These are phyloP conservation scores for Talaromyces nanjingensis DNA, from an alignment of 495 filamentous ascomycete species.

Conservation along the genomic window DNA sequence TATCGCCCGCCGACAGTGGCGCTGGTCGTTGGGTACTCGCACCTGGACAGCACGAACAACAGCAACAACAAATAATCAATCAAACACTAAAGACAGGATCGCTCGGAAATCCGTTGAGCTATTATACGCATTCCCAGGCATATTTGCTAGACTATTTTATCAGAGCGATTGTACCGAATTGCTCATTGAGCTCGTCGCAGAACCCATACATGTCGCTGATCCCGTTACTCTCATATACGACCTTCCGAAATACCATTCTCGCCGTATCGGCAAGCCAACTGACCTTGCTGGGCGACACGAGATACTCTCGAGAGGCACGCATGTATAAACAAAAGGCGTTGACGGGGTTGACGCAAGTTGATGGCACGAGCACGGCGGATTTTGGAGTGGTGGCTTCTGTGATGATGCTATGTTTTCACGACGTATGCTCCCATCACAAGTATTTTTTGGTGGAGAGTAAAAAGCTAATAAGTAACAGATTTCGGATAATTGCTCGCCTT, in stretches of 20 bases:
- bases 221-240: conserved; percentile 11
- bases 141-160: conserved; percentile 20
- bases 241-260: conserved; percentile 13
- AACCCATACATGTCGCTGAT: conserved; percentile 17
- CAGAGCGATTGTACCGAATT: conserved; percentile 12
- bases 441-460: neutral
- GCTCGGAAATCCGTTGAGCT: conserved; percentile 9
- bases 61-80: neutral
- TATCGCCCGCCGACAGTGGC: neutral
- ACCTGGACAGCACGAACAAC: neutral
- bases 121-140: conserved; percentile 8
- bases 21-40: neutral
- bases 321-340: conserved; percentile 13
- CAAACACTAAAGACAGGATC: neutral
- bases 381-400: conserved; percentile 14
- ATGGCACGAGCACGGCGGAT: conserved; percentile 1
- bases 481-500: conserved; percentile 14
- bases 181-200: conserved; percentile 12
- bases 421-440: conserved; percentile 6
- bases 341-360: conserved; percentile 11
- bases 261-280: conserved; percentile 16
- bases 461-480: conserved; percentile 8
- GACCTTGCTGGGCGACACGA: conserved; percentile 9
- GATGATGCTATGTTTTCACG: conserved; percentile 19
- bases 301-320: conserved; percentile 6